Evolutionary conservation across 2,329 filamentous ascomycete species (phyloP).

Genomic region (Colletotrichum sp.): DNA sequence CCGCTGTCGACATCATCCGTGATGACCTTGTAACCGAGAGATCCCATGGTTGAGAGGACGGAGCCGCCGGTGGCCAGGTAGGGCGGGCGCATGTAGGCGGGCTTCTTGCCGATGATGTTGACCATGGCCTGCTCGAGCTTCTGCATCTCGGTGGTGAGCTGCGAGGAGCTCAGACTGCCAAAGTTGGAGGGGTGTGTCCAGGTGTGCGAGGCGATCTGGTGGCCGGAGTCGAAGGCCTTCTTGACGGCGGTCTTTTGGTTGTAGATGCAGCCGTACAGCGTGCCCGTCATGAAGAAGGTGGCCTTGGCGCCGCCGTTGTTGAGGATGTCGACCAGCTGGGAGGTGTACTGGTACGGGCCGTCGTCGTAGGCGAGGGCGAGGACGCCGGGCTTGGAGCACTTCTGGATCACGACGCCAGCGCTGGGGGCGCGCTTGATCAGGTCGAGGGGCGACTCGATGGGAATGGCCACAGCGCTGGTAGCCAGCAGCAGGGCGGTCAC

Average conservation of each 20-base stretch:
- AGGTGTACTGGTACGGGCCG: constrained; percentile 55
- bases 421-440: constrained; percentile 44
- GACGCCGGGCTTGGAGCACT: constrained; percentile 47
- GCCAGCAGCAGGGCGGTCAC: constrained; percentile 30
- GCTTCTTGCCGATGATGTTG: constrained; percentile 53
- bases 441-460: constrained; percentile 39
- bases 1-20: constrained; percentile 67
- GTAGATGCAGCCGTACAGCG: constrained; percentile 56
- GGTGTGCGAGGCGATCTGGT: constrained; percentile 60
- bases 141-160: constrained; percentile 53
- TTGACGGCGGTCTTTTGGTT: constrained; percentile 57
- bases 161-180: constrained; percentile 39
- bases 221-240: constrained; percentile 53
- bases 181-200: constrained; percentile 55
- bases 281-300: constrained; percentile 60
- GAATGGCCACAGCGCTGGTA: constrained; percentile 31
- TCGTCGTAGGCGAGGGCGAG: constrained; percentile 61
- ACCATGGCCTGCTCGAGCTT: constrained; percentile 55
- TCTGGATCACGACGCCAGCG: constrained; percentile 48
- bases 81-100: constrained; percentile 54
- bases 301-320: constrained; percentile 53
- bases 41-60: constrained; percentile 44
- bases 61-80: constrained; percentile 53
- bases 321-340: constrained; percentile 54
- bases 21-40: constrained; percentile 63